phyloP scores from a whole-genome alignment of 805 yeast species.

The Zygosaccharomyces pseudorouxii region DNA sequence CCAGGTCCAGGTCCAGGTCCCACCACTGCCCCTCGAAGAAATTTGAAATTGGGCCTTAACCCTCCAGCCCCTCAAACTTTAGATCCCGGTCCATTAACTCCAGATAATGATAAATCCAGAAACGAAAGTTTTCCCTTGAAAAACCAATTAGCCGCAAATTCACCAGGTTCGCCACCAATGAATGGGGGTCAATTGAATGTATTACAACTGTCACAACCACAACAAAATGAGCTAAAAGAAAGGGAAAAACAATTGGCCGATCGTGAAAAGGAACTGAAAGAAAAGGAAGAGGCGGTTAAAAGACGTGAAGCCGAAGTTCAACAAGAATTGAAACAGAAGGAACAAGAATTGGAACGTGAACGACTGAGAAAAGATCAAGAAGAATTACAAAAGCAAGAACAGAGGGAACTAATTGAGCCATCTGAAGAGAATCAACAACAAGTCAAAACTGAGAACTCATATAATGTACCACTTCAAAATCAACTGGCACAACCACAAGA shows the following conservation, averaged over 20 bases:
- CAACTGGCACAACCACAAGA: constrained; percentile 3
- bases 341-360: constrained; percentile 2
- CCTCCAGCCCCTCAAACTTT: neutral
- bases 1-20: neutral
- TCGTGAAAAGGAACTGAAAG: constrained; percentile 11
- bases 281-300: constrained; percentile 12
- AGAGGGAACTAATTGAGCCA: neutral
- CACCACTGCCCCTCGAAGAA: neutral
- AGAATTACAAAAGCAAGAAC: constrained; percentile 1
- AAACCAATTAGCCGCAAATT: constrained; percentile 6
- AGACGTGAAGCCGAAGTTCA: constrained; percentile 11
- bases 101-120: constrained; percentile 1
- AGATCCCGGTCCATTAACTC: constrained; percentile 5
- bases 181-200: constrained; percentile 22
- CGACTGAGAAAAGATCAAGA: constrained; percentile 8
- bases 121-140: constrained; percentile 13
- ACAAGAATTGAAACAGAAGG: constrained; percentile 6
- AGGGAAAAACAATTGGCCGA: constrained; percentile 14
- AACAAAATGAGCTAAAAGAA: constrained; percentile 18
- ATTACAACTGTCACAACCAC: constrained; percentile 26
- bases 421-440: neutral
- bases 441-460: neutral
- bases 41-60: neutral
- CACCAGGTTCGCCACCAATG: constrained; percentile 4
- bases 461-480: neutral